phyloP scores from a whole-genome alignment of 768 basidiomycete genomes.

The Auricularia cornea region DNA sequence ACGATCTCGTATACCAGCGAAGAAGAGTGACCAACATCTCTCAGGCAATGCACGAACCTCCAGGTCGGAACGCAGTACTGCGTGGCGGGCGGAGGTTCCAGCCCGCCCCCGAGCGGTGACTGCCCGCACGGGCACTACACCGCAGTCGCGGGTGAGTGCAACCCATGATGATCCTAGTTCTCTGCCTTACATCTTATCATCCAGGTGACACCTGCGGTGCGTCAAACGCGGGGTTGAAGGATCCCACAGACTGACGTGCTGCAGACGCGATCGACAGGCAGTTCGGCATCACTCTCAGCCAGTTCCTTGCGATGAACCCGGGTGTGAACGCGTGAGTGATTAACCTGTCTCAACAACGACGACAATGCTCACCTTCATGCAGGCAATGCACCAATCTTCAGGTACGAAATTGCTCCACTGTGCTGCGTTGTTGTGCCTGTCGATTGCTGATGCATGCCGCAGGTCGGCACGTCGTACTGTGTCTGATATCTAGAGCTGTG shows the following conservation, averaged over 20 bases:
- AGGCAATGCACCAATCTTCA: too few species aligned
- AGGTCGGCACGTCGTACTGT: too few species aligned
- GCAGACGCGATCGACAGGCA: not conserved
- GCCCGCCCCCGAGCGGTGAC: not conserved
- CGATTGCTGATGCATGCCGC: too few species aligned
- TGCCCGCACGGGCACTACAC: not conserved
- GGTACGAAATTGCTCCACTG: too few species aligned
- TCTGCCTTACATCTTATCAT: not conserved
- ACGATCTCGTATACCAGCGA: too few species aligned
- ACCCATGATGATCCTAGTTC: not conserved
- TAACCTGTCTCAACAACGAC: not conserved
- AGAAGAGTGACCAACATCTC: too few species aligned
- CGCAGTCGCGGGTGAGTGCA: not conserved
- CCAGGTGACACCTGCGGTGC: not conserved
- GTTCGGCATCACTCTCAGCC: not conserved
- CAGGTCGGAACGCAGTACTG: not conserved
- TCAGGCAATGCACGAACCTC: not conserved
- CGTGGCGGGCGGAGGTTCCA: not conserved
- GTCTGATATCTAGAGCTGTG: too few species aligned
- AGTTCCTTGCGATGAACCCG: not conserved
- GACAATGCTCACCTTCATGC: too few species aligned
- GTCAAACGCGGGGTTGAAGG: not conserved
- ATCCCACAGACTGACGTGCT: not conserved
- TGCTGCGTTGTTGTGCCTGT: too few species aligned
- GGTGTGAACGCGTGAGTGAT: not conserved